Evolutionary conservation across 176 grass and related monocot species (phyloP), one percentile per base, ranked within the genome.

Genomic region (sorghum (Sorghum bicolor)): DNA sequence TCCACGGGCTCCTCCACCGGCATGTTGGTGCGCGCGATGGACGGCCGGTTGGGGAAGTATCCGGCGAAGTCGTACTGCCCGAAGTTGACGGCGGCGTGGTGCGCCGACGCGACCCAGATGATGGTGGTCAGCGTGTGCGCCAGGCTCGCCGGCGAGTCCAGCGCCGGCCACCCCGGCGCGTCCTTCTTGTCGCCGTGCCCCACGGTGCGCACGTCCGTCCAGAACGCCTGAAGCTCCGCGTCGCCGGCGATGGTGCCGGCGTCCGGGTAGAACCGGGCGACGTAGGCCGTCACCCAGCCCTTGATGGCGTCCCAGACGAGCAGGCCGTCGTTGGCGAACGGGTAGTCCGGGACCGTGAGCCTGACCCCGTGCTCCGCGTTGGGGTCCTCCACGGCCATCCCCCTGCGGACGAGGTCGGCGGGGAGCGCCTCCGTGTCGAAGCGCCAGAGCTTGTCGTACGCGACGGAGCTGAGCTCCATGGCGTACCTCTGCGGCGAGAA

Each of bases 71-170:
- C 72, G 70, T 91, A 98, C 90, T 98, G 95, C 16, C 92, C 92
- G 63, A 98, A 98, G 87, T 98, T 98, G 28, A 98, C 90, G 0
- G 95, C 90, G 6, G 92, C 88, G 70, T 93, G 92, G 79, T 98
- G 95, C 38, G 92, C 95, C 15, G 92, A 92, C 0, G 95, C 92
- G 9, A 98, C 92, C 95, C 95, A 98, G 70, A 95, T 88, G 73
- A 95, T 86, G 62, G 90, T 98, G 17, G 92, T 91, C 34, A 98
- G 87, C 58, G 87, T 81, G 44, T 86, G 87, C 5, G 75, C 82
- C 10, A 94, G 76, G 82, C 22, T 91, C 12, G 24, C 90, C 9
- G 70, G 26, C 40, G 84, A 75, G 79, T 91, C 85, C 53, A 98
- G 41, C 75, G 14, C 36, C 17, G 95, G 92, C 95, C 95, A 94